Evolutionary conservation across 1,284 basidiomycete genomes (phyloP).

Genomic region (Gomphus bonarii): DNA sequence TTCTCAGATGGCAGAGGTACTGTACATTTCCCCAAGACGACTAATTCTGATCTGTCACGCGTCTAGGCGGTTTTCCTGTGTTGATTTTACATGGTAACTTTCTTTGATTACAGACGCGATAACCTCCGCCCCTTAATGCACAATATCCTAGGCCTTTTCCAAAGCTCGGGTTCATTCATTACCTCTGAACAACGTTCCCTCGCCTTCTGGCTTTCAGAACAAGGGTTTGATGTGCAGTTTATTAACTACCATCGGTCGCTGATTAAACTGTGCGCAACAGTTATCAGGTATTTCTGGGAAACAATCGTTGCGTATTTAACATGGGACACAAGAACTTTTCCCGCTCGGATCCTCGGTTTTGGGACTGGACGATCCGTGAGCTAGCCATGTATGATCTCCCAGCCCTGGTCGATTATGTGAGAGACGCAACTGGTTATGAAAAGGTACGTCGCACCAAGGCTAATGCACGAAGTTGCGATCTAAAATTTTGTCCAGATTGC

Average conservation of each 20-base stretch:
- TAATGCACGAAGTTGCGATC: constrained; percentile 13
- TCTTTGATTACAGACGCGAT: not conserved
- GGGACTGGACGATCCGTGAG: constrained; percentile 56
- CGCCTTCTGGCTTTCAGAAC: constrained; percentile 50
- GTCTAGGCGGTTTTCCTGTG: constrained; percentile 41
- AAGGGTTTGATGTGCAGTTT: constrained; percentile 24
- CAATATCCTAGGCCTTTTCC: constrained; percentile 33
- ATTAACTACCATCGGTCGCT: not conserved
- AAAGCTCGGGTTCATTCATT: constrained; percentile 50
- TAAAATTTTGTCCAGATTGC: constrained; percentile 28
- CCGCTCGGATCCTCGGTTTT: constrained; percentile 44
- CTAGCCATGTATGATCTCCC: constrained; percentile 52
- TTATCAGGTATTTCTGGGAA: constrained; percentile 54
- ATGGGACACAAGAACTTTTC: constrained; percentile 44
- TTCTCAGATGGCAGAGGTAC: constrained; percentile 29
- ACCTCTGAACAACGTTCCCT: constrained; percentile 50
- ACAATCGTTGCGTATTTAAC: constrained; percentile 48
- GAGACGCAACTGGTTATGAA: constrained; percentile 41
- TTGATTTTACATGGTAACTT: constrained; percentile 39
- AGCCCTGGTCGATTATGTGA: constrained; percentile 46
- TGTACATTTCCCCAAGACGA: constrained; percentile 3
- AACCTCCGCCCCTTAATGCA: not conserved
- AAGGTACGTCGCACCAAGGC: constrained; percentile 24
- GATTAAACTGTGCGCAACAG: constrained; percentile 17
- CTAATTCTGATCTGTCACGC: not conserved